Percentiles rank a stretch among this genome's conserved stretches.
phyloP scores from a whole-genome alignment of 345 rosid species.

The Hibiscus tridactylites region DNA sequence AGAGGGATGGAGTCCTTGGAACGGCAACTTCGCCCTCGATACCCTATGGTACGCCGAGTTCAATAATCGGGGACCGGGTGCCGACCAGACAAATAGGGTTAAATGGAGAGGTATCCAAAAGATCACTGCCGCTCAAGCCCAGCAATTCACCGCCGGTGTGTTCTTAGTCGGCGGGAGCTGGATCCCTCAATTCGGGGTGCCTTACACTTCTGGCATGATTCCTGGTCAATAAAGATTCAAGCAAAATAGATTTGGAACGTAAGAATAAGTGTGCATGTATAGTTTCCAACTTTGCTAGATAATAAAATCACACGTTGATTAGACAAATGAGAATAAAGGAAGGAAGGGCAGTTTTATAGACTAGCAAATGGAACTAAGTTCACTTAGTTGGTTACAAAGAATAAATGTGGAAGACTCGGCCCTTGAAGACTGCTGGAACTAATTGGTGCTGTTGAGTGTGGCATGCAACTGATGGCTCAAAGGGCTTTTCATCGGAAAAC shows the following conservation, averaged over 20 bases:
- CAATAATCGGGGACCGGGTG: not conserved
- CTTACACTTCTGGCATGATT: constrained; percentile 34
- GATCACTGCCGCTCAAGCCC: not conserved
- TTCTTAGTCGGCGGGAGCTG: constrained; percentile 42
- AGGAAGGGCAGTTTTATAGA: too few species aligned
- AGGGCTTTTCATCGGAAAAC: too few species aligned
- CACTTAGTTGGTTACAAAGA: too few species aligned
- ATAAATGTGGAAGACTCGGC: too few species aligned
- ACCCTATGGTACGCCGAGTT: constrained; percentile 18
- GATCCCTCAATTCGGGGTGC: constrained; percentile 42
- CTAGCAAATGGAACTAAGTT: too few species aligned
- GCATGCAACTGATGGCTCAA: too few species aligned
- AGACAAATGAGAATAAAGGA: too few species aligned
- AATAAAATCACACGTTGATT: too few species aligned
- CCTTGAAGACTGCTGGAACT: too few species aligned
- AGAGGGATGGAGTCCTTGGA: constrained; percentile 53
- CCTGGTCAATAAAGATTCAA: not conserved
- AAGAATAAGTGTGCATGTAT: not conserved
- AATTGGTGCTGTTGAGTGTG: too few species aligned
- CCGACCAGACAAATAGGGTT: not conserved
- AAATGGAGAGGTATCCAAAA: not conserved
- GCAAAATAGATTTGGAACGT: not conserved
- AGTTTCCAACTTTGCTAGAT: not conserved
- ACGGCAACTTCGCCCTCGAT: constrained; percentile 33
- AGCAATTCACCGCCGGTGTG: constrained; percentile 26